A percentile compares a stretch with the other conserved stretches of the same genome.
phyloP scores from a whole-genome alignment of 805 yeast genomes.

The Metschnikowia arizonensis region DNA sequence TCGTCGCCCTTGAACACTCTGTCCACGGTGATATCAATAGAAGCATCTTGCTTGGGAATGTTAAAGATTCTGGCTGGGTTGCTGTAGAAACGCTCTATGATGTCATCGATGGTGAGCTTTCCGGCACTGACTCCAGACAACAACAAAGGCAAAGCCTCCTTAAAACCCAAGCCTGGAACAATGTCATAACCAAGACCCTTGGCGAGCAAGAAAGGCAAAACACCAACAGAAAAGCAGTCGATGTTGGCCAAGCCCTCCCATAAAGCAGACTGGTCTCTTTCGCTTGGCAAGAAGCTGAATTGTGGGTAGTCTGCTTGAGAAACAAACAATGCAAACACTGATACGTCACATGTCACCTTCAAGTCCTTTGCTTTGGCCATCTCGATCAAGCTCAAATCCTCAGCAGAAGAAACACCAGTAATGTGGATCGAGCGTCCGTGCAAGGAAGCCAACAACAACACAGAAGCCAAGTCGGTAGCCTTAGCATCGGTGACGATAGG shows the following conservation, averaged over 20 bases:
- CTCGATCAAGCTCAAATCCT: conserved; percentile 76
- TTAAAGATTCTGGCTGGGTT: conserved; percentile 81
- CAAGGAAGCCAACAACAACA: conserved; percentile 81
- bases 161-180: conserved; percentile 70
- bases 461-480: conserved; percentile 89
- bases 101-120: conserved; percentile 66
- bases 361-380: conserved; percentile 82
- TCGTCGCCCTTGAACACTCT: conserved; percentile 38
- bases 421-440: conserved; percentile 83
- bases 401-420: conserved; percentile 75
- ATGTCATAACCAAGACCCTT: conserved; percentile 56
- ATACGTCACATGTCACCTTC: conserved; percentile 85
- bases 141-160: conserved; percentile 77
- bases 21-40: conserved; percentile 80
- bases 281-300: conserved; percentile 71
- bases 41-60: conserved; percentile 73
- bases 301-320: conserved; percentile 68
- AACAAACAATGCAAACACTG: conserved; percentile 73
- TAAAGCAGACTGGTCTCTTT: conserved; percentile 73
- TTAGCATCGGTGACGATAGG: conserved; percentile 90
- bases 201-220: conserved; percentile 69
- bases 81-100: conserved; percentile 68
- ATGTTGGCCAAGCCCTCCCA: conserved; percentile 71
- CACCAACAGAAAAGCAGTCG: conserved; percentile 87
- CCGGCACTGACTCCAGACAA: conserved; percentile 75